Conservation (phyloP, 108 stramenopile genomes). For the Cyclotella choctawhatcheeana region DNA sequence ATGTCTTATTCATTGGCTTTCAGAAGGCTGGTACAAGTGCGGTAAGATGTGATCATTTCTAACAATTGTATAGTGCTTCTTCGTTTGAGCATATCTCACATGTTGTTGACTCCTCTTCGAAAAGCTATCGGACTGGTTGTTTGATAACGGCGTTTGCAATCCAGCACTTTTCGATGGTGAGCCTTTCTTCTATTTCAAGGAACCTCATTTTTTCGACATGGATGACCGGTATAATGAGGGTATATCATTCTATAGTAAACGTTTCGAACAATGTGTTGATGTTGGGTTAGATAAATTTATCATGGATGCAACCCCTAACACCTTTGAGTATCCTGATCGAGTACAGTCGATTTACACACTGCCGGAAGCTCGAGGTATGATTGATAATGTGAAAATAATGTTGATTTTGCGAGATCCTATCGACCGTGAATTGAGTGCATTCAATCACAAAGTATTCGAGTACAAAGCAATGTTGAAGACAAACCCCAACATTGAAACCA, state of each 20-base stretch:
- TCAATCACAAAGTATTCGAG: conserved; percentile 22
- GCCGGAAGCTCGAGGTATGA: neutral
- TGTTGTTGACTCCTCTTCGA: too few species aligned
- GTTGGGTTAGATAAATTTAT: neutral
- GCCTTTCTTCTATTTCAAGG: neutral
- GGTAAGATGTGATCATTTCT: too few species aligned
- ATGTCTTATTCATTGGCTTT: too few species aligned
- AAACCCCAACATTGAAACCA: too few species aligned
- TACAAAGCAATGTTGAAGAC: neutral
- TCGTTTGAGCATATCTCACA: too few species aligned
- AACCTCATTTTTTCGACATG: neutral
- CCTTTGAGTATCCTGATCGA: conserved; percentile 14
- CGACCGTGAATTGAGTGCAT: conserved; percentile 16
- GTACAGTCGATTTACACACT: conserved; percentile 14
- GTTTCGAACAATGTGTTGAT: conserved; percentile 20
- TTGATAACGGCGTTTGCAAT: conserved; percentile 1
- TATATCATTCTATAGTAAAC: conserved; percentile 39
- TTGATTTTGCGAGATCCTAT: conserved; percentile 36
- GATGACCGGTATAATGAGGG: neutral
- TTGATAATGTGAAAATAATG: conserved; percentile 17
- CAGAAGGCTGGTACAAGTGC: too few species aligned
- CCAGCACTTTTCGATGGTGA: neutral
- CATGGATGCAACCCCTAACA: conserved; percentile 33
- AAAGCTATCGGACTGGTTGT: neutral
- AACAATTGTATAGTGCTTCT: too few species aligned